Percentiles rank a stretch among this genome's conserved stretches.
phyloP scores from a whole-genome alignment of 495 filamentous ascomycete genomes.

The Darksidea phi region DNA sequence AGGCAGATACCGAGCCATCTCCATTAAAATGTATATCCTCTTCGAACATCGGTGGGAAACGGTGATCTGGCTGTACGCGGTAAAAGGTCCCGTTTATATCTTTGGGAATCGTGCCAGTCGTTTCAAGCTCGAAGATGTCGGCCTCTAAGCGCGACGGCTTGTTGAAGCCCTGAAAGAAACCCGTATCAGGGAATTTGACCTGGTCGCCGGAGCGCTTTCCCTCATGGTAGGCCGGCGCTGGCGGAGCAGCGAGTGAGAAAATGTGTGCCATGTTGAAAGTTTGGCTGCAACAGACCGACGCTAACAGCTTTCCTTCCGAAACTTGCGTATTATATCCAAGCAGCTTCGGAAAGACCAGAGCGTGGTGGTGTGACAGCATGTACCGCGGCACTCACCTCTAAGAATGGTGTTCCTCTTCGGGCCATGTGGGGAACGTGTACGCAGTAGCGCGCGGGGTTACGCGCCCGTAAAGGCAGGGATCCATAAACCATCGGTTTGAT shows the following conservation, averaged over 20 bases:
- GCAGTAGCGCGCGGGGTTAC: constrained; percentile 20
- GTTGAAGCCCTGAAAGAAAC: constrained; percentile 51
- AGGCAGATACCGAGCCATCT: constrained; percentile 50
- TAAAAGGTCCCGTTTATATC: constrained; percentile 57
- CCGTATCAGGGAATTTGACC: constrained; percentile 51
- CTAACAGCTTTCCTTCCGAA: not conserved
- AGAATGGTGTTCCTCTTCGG: constrained; percentile 4
- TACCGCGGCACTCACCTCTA: not conserved
- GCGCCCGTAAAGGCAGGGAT: constrained; percentile 18
- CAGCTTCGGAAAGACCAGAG: too few species aligned
- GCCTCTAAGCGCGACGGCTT: constrained; percentile 49
- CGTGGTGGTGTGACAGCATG: constrained; percentile 19
- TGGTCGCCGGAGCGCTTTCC: constrained; percentile 30
- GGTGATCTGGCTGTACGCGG: constrained; percentile 51
- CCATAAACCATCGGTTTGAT: constrained; percentile 16
- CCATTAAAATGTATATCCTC: constrained; percentile 43
- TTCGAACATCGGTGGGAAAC: constrained; percentile 55
- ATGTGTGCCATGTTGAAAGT: constrained; percentile 47
- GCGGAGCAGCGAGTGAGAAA: constrained; percentile 45
- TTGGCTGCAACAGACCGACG: not conserved
- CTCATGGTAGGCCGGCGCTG: constrained; percentile 33
- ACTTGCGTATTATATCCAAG: not conserved
- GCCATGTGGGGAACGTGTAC: constrained; percentile 22
- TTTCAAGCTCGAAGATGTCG: constrained; percentile 51
- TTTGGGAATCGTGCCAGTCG: constrained; percentile 50